A percentile compares a stretch with the other conserved stretches of the same genome.
Conservation (phyloP, 139 green algal genomes). For the Ettlia oleoabundans region DNA sequence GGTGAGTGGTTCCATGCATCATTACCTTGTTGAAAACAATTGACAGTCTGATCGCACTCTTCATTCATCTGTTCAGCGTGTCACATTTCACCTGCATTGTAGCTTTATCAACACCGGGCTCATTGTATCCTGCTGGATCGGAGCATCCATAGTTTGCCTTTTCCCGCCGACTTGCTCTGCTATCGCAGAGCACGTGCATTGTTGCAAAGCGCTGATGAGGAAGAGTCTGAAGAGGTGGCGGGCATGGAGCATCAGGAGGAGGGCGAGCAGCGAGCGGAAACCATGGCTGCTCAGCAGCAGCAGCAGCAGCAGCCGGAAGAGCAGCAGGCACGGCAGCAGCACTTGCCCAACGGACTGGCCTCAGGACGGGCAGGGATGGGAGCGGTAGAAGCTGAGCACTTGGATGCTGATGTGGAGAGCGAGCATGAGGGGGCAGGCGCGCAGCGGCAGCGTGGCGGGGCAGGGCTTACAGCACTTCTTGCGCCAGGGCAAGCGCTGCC, state of each 20-base stretch:
- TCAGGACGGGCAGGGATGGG: background rate
- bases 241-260: background rate
- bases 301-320: background rate
- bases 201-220: background rate
- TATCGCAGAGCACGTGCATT: too few relatives aligned
- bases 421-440: constrained; percentile 7
- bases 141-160: too few relatives aligned
- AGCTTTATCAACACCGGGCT: constrained; percentile 13
- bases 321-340: background rate
- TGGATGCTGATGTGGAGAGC: constrained; percentile 33
- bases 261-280: background rate
- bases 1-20: background rate
- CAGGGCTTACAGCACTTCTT: background rate
- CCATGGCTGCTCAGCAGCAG: constrained; percentile 23
- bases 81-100: too few relatives aligned
- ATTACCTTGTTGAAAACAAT: background rate
- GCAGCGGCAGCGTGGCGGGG: background rate
- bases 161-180: too few relatives aligned
- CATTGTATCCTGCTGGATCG: too few relatives aligned
- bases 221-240: background rate
- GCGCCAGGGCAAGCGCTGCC: background rate
- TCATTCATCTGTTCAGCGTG: too few relatives aligned
- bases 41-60: background rate
- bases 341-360: background rate
- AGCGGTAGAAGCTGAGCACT: background rate